phyloP scores from a whole-genome alignment of 2,329 filamentous ascomycete genomes.

The Diplodia scrobiculata region DNA sequence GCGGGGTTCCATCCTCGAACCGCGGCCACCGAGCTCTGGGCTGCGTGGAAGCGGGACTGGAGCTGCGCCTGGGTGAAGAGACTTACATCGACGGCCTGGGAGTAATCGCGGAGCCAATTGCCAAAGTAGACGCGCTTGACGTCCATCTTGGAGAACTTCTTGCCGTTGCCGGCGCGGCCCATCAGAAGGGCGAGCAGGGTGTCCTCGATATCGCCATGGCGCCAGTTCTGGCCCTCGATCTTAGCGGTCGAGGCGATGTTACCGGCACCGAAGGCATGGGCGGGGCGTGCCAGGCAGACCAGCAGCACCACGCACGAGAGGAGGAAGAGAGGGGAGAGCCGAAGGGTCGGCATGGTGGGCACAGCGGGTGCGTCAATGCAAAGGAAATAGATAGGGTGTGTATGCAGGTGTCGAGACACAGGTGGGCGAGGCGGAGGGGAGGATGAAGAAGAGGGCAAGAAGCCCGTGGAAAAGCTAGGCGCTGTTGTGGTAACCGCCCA shows the following conservation, averaged over 20 bases:
- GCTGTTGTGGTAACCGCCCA: conserved; percentile 33
- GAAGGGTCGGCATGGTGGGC: conserved; percentile 29
- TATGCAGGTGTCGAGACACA: conserved; percentile 25
- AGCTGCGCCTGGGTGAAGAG: neutral
- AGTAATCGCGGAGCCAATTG: conserved; percentile 93
- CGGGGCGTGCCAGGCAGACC: conserved; percentile 66
- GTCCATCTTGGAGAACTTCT: conserved; percentile 86
- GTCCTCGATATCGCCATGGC: conserved; percentile 79
- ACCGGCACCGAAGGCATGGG: conserved; percentile 80
- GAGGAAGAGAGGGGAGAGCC: conserved; percentile 40
- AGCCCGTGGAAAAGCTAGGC: conserved; percentile 32
- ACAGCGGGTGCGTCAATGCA: conserved; percentile 18
- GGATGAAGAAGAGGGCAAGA: neutral
- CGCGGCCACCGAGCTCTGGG: neutral
- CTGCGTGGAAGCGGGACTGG: neutral
- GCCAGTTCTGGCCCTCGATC: conserved; percentile 78
- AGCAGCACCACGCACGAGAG: conserved; percentile 52
- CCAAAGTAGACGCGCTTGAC: conserved; percentile 93
- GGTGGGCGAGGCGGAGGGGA: neutral
- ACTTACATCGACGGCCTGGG: conserved; percentile 78
- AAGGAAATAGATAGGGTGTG: neutral
- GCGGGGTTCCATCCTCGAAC: neutral
- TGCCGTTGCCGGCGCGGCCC: conserved; percentile 53
- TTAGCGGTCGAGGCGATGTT: conserved; percentile 82
- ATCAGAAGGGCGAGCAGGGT: conserved; percentile 72